Percentiles rank a stretch among this genome's conserved stretches.
phyloP scores from a whole-genome alignment of 805 yeast species.

The Yarrowia osloensis region DNA sequence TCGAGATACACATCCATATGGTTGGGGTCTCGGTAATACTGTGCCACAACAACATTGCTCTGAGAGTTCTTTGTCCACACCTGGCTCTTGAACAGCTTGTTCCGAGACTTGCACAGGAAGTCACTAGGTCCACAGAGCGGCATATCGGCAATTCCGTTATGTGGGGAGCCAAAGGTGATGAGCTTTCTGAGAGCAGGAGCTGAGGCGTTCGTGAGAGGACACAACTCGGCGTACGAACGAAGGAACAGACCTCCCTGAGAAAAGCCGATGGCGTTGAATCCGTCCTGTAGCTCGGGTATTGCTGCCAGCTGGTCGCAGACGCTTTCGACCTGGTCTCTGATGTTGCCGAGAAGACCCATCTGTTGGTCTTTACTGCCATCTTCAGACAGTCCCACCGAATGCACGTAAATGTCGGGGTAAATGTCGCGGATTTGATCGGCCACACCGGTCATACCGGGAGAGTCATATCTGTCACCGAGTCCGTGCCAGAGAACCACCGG shows the following conservation, averaged over 20 bases:
- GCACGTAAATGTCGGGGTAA: constrained; percentile 55
- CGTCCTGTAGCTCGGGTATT: constrained; percentile 51
- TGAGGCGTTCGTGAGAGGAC: constrained; percentile 42
- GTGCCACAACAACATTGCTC: constrained; percentile 64
- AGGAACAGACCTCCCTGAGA: constrained; percentile 84
- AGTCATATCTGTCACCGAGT: constrained; percentile 71
- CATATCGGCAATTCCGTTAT: constrained; percentile 68
- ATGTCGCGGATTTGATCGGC: constrained; percentile 47
- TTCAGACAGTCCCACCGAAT: constrained; percentile 54
- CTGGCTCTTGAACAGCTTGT: constrained; percentile 56
- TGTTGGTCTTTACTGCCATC: constrained; percentile 56
- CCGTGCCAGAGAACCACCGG: constrained; percentile 86
- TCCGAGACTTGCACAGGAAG: constrained; percentile 61
- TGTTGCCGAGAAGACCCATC: constrained; percentile 60
- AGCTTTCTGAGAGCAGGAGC: constrained; percentile 45
- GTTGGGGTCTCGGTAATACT: constrained; percentile 66
- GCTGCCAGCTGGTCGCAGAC: constrained; percentile 58
- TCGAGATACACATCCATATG: constrained; percentile 57
- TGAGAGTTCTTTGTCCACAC: constrained; percentile 51
- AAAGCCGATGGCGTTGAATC: constrained; percentile 75
- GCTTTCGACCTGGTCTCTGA: constrained; percentile 53
- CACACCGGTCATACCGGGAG: constrained; percentile 57
- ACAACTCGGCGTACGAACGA: constrained; percentile 65
- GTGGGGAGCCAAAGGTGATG: constrained; percentile 81
- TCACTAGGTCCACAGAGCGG: constrained; percentile 59